Evolutionary conservation across 805 yeast species (phyloP).

Genomic region (Tetrapisispora fleetii): DNA sequence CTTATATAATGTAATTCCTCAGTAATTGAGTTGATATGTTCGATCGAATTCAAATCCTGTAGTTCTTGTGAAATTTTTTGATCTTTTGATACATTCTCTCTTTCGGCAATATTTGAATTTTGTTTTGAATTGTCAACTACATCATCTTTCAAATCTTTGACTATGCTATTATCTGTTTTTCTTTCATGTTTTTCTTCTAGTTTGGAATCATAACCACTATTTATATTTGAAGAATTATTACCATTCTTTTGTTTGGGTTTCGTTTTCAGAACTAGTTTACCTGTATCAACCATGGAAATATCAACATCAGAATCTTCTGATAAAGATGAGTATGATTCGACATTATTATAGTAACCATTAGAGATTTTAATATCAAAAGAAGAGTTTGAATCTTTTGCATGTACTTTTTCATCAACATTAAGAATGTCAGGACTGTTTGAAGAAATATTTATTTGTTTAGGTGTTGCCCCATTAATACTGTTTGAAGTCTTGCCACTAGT

Average conservation of each 20-base stretch:
- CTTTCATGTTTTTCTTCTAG: not conserved
- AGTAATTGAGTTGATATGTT: not conserved
- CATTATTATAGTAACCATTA: not conserved
- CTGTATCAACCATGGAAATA: not conserved
- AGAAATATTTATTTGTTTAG: not conserved
- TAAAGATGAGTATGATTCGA: not conserved
- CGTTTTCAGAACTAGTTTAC: not conserved
- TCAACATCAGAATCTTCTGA: conserved; percentile 1
- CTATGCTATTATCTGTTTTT: not conserved
- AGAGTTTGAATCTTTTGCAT: too few species aligned
- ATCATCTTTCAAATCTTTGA: not conserved
- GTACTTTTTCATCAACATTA: not conserved
- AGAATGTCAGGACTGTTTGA: too few species aligned
- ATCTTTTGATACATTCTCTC: too few species aligned
- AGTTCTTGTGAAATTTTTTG: not conserved
- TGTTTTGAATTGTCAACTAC: not conserved
- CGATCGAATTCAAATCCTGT: not conserved
- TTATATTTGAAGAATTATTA: not conserved
- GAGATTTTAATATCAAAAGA: not conserved
- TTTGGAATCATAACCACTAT: too few species aligned
- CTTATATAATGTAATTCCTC: not conserved
- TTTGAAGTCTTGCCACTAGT: not conserved
- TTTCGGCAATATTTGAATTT: not conserved
- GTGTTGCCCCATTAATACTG: not conserved
- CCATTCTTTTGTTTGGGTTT: not conserved